phyloP scores from a whole-genome alignment of 2,329 filamentous ascomycete species.

The Fusarium ramigenum region DNA sequence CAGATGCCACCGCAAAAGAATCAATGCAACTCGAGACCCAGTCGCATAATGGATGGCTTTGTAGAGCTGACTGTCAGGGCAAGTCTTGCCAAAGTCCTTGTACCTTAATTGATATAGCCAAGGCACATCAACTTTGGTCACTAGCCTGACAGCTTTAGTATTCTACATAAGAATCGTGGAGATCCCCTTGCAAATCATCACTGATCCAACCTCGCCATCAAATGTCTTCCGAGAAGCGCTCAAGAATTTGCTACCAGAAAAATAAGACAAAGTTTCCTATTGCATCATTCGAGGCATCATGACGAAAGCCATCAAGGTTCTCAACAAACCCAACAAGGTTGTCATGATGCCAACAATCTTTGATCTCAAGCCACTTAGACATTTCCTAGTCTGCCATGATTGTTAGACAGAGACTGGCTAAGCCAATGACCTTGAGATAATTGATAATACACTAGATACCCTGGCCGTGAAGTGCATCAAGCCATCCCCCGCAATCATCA shows the following conservation, averaged over 20 bases:
- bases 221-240: too few species aligned
- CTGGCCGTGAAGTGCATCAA: neutral
- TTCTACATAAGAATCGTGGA: too few species aligned
- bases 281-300: neutral
- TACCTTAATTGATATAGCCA: neutral
- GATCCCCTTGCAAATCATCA: neutral
- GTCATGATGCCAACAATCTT: neutral
- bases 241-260: neutral
- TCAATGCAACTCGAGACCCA: too few species aligned
- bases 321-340: neutral
- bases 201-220: neutral
- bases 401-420: rapidly evolving
- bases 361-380: neutral
- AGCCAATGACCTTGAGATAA: neutral
- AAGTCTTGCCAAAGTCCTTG: neutral
- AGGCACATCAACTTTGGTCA: rapidly evolving
- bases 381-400: neutral
- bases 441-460: neutral
- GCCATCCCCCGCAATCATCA: neutral
- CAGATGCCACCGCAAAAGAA: too few species aligned
- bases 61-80: too few species aligned
- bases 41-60: too few species aligned
- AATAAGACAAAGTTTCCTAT: too few species aligned
- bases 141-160: rapidly evolving
- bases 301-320: slow-evolving; percentile 22